Base-by-base conservation (phyloP, 2,329 filamentous ascomycete species). In the Colletotrichum agaves region DNA sequence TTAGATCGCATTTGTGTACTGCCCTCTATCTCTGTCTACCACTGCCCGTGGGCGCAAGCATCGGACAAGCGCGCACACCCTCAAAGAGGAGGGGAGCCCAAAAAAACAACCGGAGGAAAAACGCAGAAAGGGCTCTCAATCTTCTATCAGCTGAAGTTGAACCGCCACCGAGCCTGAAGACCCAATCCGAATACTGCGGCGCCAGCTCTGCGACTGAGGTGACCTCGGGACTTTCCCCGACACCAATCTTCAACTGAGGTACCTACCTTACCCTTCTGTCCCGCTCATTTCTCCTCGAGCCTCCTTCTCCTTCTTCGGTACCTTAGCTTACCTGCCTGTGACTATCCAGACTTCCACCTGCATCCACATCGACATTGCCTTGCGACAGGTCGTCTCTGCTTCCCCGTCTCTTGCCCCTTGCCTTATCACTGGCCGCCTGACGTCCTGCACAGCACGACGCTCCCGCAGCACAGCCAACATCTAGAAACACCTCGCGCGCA, bases 371-470 rank as follows among this genome's bases (percentile, higher is more conserved):
- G 49, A 65, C 47, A 53, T 50, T 27, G 27, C 27, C 27, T 59
- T 44, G 33, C 52, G 39, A 27, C 39, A 50, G 15, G 27, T 37
- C 61, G 37, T 43, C 52, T 63, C 53, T 59, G 21, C 57, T 23
- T 58, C 47, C 17, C 13, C 53, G 43, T 43, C 53, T 57, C 35
- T 53, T 23, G 57, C 33, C 31, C 44, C 33, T 60, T 41, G 57
- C 23, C 35, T 21, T 41, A 19, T 47, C 21, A 55, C 37, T 67
- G 61, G 64, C 35, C 47, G 50, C 49, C 39, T 19, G 13, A 33
- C 13, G 12, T 61, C 15, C 64, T 68, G 65, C 61, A 68, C 55
- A 64, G 53, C 65, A 60, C 65, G 61, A 39, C 61, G 43, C 61
- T 65, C 57, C 33, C 61, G 55, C 61, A 55, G 53, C 65, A 64